Base-by-base conservation (phyloP, 495 filamentous ascomycete genomes). In the Hapsidospora chrysogenum region DNA sequence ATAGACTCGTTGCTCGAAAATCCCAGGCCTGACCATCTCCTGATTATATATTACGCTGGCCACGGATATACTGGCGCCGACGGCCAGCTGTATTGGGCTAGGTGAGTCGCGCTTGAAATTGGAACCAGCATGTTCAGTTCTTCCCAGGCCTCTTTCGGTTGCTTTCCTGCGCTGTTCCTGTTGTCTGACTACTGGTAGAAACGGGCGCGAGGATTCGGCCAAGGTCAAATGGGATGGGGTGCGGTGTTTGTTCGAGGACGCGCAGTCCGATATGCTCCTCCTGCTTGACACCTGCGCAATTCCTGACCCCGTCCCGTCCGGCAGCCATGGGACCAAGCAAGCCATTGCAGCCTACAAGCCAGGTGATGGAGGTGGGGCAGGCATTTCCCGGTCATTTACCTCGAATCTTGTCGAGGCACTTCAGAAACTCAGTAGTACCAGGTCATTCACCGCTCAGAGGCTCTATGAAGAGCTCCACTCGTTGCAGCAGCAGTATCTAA, bases 11-110 rank as follows among this genome's bases (percentile, higher is more conserved):
- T 65, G 26, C 51, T 68, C 18, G 60, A 72, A 38, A 56, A 62
- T 29, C 65, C 66, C 8, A 44, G 59, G 15, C 55, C 63, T 2
- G 64, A 68, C 36, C 66, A 70, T 33, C 60, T 72, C 1, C 46
- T 68, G 38, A 65, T 72, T 37, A 60, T 72, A 39, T 68, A 70
- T 44, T 72, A 72, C 43, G 66, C 63, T 22, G 68, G 68, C 9
- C 53, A 67, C 41, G 62, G 65, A 13, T 64, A 54, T 39, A 49
- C 65, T 34, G 61, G 64, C 2, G 37, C 53, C 4, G 64, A 72
- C 41, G 57, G 61, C 40, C 64, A 68, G 41, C 52, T 70, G 3
- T 70, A 63, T 39, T 70, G 66, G 68, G 62, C 66, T 16, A 61
- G 61, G 68, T 72, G 55, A 43, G 68, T 58, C 3, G 30, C 16